Percentiles rank a stretch among this genome's conserved stretches.
These are phyloP conservation scores for Bryum argenteum DNA, from an alignment of 225 moss, liverwort and hornwort genomes.

Conservation along the genomic window DNA sequence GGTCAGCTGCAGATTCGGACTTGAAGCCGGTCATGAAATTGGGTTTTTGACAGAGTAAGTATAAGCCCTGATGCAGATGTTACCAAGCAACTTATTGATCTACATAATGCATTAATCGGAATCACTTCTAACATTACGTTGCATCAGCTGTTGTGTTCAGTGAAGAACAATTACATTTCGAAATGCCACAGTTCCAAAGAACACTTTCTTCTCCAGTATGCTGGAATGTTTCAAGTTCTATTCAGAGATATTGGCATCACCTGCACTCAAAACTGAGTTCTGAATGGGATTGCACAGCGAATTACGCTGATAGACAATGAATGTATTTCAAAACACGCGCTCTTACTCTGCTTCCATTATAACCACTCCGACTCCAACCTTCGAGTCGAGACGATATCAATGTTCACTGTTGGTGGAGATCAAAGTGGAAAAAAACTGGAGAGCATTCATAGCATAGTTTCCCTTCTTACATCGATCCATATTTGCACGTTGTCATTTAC, in stretches of 20 bases:
- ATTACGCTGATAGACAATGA: slow-evolving; percentile 1
- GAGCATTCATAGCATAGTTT: not conserved
- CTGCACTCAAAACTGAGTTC: not conserved
- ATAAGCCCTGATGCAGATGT: not conserved
- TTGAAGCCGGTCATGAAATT: no score
- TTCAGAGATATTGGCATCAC: not conserved
- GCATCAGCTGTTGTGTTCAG: not conserved
- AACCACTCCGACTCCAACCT: slow-evolving; percentile 11
- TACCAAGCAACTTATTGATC: no score
- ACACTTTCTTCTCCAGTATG: not conserved
- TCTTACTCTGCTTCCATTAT: slow-evolving; percentile 10
- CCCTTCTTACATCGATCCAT: slow-evolving; percentile 1
- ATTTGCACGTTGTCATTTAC: slow-evolving; percentile 21
- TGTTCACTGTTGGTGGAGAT: not conserved
- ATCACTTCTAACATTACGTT: no score
- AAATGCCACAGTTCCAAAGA: not conserved
- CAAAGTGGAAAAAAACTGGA: slow-evolving; percentile 11
- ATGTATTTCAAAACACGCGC: not conserved
- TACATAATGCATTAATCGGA: no score
- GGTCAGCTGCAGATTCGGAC: no score
- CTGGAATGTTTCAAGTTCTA: not conserved
- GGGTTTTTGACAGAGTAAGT: not conserved
- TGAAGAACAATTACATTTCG: not conserved
- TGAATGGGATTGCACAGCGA: not conserved
- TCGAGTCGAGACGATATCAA: not conserved